Conservation (phyloP, 2,329 filamentous ascomycete species). For the Mycocentrospora acerina region DNA sequence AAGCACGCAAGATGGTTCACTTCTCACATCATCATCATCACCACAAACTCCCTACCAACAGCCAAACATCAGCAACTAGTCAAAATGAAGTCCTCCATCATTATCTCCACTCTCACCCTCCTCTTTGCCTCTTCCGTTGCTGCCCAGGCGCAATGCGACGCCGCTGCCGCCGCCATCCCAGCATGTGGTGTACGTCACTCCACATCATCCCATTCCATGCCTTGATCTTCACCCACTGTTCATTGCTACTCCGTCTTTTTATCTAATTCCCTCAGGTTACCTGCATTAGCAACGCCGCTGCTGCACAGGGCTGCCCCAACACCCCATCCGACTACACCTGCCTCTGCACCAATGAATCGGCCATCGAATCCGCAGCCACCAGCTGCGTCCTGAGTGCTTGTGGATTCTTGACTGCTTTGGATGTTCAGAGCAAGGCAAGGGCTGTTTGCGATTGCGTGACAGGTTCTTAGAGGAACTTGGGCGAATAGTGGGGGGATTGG, state of each 20-base stretch:
- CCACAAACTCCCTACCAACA: background rate
- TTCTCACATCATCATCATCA: background rate
- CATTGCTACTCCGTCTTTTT: too few relatives aligned
- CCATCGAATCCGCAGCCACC: slow-evolving; percentile 11
- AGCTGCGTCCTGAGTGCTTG: slow-evolving; percentile 15
- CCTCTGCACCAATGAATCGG: slow-evolving; percentile 12
- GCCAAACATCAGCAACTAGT: too few relatives aligned
- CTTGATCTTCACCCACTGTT: background rate
- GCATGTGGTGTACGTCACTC: slow-evolving; percentile 11
- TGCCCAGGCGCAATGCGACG: slow-evolving; percentile 16
- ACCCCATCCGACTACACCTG: slow-evolving; percentile 9
- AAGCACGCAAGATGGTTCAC: background rate
- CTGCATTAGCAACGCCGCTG: slow-evolving; percentile 12
- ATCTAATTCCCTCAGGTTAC: slow-evolving; percentile 5
- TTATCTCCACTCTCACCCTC: slow-evolving; percentile 5
- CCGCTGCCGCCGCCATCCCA: slow-evolving; percentile 10
- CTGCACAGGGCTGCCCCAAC: slow-evolving; percentile 7
- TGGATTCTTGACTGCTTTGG: slow-evolving; percentile 12
- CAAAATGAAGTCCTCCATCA: slow-evolving; percentile 4
- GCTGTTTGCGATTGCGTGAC: slow-evolving; percentile 14
- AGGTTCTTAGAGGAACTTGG: too few relatives aligned
- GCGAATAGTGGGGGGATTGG: too few relatives aligned
- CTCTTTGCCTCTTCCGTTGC: slow-evolving; percentile 5
- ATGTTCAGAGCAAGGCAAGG: slow-evolving; percentile 11
- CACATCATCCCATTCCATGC: background rate